Evolutionary conservation across 2,329 filamentous ascomycete genomes (phyloP).

Genomic region (Cladosporium phlei): DNA sequence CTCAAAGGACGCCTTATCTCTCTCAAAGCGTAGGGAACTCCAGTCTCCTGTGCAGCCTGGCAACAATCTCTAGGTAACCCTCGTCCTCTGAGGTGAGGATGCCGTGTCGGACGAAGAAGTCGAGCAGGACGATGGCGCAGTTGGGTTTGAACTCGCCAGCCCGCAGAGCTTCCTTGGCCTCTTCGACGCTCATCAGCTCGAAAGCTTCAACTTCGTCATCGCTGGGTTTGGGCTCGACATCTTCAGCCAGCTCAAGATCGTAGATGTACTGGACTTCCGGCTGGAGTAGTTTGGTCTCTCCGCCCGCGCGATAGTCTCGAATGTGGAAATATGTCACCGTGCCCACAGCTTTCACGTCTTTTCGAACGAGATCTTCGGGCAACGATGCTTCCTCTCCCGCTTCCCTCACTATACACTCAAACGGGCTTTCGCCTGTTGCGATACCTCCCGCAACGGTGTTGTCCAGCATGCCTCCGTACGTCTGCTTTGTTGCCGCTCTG

Average conservation of each 20-base stretch:
- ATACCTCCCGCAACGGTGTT: constrained; percentile 90
- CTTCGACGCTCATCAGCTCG: constrained; percentile 68
- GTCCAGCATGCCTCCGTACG: constrained; percentile 87
- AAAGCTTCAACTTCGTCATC: constrained; percentile 90
- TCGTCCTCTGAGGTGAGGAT: constrained; percentile 73
- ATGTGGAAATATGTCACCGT: constrained; percentile 82
- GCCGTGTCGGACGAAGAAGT: constrained; percentile 85
- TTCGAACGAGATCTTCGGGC: constrained; percentile 62
- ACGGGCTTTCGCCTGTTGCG: constrained; percentile 71
- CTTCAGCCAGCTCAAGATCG: constrained; percentile 70
- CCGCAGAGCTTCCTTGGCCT: constrained; percentile 66
- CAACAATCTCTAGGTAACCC: constrained; percentile 69
- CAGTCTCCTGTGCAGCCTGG: constrained; percentile 70
- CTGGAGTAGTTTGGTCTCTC: constrained; percentile 76
- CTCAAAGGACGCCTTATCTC: not conserved
- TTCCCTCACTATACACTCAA: constrained; percentile 80
- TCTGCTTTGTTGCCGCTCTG: constrained; percentile 71
- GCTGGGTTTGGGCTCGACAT: constrained; percentile 67
- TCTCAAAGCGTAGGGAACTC: constrained; percentile 59
- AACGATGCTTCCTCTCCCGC: constrained; percentile 84
- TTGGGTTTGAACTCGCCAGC: constrained; percentile 86
- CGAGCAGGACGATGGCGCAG: constrained; percentile 75
- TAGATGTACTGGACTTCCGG: constrained; percentile 91
- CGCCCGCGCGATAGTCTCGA: constrained; percentile 68
- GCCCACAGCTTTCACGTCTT: constrained; percentile 56